Conservation (phyloP, 2,329 filamentous ascomycete species). For the Neoarthrinium moseri region DNA sequence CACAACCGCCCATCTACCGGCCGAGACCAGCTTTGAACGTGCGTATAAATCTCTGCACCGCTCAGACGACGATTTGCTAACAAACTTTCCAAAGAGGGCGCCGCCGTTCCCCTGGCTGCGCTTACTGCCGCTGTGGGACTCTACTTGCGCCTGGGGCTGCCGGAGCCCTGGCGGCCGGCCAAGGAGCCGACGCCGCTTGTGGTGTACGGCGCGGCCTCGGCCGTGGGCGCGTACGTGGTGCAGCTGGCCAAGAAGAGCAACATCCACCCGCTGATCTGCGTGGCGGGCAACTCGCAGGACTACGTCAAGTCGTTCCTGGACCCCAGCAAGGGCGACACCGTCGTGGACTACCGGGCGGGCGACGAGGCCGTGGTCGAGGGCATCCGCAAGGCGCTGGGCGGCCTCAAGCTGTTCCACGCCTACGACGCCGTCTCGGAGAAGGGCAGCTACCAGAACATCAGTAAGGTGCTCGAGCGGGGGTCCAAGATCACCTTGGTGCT, state of each 20-base stretch:
- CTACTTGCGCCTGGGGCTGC: constrained; percentile 44
- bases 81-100: constrained; percentile 42
- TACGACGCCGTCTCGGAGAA: constrained; percentile 59
- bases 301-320: constrained; percentile 55
- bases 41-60: constrained; percentile 4
- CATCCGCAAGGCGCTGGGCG: constrained; percentile 41
- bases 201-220: constrained; percentile 54
- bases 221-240: constrained; percentile 58
- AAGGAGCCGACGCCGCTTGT: constrained; percentile 33
- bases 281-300: constrained; percentile 51
- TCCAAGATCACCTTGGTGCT: constrained; percentile 39
- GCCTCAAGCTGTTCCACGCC: constrained; percentile 44
- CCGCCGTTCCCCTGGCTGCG: constrained; percentile 54
- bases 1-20: constrained; percentile 56
- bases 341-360: constrained; percentile 61
- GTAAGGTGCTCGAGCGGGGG: constrained; percentile 37
- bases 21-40: constrained; percentile 48
- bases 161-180: constrained; percentile 45
- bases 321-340: constrained; percentile 49
- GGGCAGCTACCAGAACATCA: constrained; percentile 42
- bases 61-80: constrained; percentile 5
- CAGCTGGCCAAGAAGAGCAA: constrained; percentile 53
- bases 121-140: constrained; percentile 53
- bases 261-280: constrained; percentile 60
- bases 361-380: constrained; percentile 46